Percentiles rank a stretch among this genome's conserved stretches.
Conservation (phyloP, 176 grass and related monocot genomes). For the Oryza australiensis region DNA sequence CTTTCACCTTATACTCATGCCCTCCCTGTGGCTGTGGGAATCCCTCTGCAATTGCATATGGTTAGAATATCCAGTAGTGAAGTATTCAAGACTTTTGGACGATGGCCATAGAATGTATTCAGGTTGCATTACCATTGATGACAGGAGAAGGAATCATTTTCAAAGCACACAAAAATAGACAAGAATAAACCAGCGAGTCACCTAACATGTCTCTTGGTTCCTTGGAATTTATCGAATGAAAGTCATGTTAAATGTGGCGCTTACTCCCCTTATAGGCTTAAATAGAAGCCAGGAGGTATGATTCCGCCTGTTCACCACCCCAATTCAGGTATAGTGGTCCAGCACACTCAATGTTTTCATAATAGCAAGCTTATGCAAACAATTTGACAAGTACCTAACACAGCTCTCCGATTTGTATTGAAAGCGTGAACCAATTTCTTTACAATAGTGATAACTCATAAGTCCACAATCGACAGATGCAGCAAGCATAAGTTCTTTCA, state of each 20-base stretch:
- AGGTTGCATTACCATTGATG: background rate
- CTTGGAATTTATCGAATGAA: background rate
- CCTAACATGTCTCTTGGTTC: background rate
- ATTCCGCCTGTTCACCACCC: background rate
- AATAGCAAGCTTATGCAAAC: background rate
- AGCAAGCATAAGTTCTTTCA: background rate
- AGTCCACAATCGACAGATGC: background rate
- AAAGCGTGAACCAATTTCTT: background rate
- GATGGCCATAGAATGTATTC: background rate
- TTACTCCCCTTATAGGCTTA: background rate
- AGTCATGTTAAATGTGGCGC: background rate
- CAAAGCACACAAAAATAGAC: slow-evolving; percentile 5
- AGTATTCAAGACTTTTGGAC: background rate
- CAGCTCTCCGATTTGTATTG: background rate
- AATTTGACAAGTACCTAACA: background rate
- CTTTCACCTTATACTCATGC: background rate
- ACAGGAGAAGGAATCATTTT: slow-evolving; percentile 5
- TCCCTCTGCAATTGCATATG: background rate
- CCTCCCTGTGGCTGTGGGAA: background rate
- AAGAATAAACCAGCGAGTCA: background rate
- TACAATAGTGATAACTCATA: background rate
- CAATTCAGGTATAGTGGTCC: background rate
- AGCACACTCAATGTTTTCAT: background rate
- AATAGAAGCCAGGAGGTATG: background rate
- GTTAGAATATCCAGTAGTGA: background rate